Evolutionary conservation across 2,329 filamentous ascomycete genomes (phyloP), one percentile per base, ranked within the genome.

Genomic region (Cladosporium oxysporum): DNA sequence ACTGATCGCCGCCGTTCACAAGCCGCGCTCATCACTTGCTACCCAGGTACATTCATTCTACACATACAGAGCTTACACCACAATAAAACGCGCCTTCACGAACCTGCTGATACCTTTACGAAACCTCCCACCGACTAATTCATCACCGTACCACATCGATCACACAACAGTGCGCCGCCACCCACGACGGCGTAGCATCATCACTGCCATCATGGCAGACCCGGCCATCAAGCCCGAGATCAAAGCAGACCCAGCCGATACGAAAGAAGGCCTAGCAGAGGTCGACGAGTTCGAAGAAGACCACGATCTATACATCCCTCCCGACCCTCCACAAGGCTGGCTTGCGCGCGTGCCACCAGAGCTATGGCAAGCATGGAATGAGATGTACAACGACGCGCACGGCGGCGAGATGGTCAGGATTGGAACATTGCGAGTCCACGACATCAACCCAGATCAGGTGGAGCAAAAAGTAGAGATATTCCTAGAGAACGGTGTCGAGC

Each of bases 271-370:
- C 49, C 47, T 69, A n/a, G 59, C 58, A 58, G 65, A 69, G 23
- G 69, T 74, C 23, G 75, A 76, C 29, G 73, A 72, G 49, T 76
- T 73, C 61, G 75, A 76, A 58, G 74, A 76, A 53, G 75, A 76
- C 62, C 71, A 65, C 66, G 74, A 76, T 58, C 71, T 75, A 57
- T 64, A 71, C 26, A 71, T 76, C 28, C 75, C 75, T 21, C 58
- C 62, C 21, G 47, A 58, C 52, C 49, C 62, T 58, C 31, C 29
- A 29, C 69, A 70, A 67, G 70, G 74, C 33, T 96, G 92, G 82
- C 83, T 96, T 59, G 89, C 91, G 62, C 90, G 91, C 69, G 83
- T 96, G 52, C 92, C 93, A 23, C 88, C 88, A 69, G 90, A 91
- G 75, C 83, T 96, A 66, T 95, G 92, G 88, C 87, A 94, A 71